A percentile compares a stretch with the other conserved stretches of the same genome.
Evolutionary conservation across 306 rosid species (phyloP).

Genomic region (Prunus mume): DNA sequence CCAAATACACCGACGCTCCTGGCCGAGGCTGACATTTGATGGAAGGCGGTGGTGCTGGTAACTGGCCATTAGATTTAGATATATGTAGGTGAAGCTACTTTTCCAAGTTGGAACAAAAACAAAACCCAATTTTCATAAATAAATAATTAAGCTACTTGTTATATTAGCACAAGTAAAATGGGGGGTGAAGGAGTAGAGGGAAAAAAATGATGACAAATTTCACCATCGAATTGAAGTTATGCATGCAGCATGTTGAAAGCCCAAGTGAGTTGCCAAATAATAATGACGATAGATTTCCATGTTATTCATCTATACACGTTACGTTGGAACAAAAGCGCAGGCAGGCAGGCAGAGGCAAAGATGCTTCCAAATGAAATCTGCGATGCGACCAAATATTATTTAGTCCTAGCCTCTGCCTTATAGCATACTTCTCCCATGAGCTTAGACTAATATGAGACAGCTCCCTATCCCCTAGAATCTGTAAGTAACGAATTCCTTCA

Average conservation of each 20-base stretch:
- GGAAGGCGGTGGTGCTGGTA: constrained; percentile 2
- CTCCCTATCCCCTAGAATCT: background rate
- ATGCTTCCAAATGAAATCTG: background rate
- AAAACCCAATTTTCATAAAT: background rate
- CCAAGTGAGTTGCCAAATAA: background rate
- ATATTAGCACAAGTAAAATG: background rate
- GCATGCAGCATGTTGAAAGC: background rate
- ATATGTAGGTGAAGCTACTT: constrained; percentile 10
- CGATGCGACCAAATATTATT: background rate
- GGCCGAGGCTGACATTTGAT: background rate
- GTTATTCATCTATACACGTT: constrained; percentile 7
- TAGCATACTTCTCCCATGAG: background rate
- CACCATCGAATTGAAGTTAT: background rate
- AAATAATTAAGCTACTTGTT: background rate
- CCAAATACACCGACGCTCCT: background rate
- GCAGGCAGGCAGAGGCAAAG: background rate
- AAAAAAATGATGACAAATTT: background rate
- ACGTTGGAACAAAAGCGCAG: background rate
- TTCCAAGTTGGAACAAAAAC: background rate
- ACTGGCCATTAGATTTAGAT: background rate
- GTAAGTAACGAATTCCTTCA: constrained; percentile 11
- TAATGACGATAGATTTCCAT: background rate
- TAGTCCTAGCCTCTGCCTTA: no score
- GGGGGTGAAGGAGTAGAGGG: background rate
- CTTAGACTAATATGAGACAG: background rate